These are phyloP conservation scores for Naegleria fowleri DNA, from an alignment of 208 protist genomes.

Conservation along the genomic window DNA sequence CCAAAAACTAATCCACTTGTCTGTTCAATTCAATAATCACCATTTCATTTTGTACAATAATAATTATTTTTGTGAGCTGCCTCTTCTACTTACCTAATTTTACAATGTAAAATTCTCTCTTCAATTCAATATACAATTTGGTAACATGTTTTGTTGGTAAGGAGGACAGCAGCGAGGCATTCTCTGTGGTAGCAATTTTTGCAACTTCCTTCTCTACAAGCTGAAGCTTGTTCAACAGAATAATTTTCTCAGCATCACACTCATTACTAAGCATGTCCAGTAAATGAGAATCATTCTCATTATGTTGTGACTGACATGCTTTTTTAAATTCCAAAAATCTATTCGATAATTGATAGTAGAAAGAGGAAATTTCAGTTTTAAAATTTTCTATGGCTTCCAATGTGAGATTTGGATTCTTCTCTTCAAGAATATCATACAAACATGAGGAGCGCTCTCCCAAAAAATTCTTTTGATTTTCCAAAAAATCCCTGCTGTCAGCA, in stretches of 20 bases:
- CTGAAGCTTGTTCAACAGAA: neutral
- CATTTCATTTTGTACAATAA: too few species aligned
- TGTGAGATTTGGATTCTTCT: neutral
- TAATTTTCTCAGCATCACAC: neutral
- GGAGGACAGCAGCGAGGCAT: too few species aligned
- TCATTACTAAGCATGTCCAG: neutral
- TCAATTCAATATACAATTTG: neutral
- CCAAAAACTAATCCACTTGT: neutral
- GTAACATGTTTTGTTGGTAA: neutral
- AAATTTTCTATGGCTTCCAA: neutral
- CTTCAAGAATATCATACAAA: neutral
- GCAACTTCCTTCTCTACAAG: neutral
- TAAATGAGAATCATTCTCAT: neutral
- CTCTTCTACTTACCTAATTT: neutral
- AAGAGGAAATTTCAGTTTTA: neutral
- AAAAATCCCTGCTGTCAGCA: neutral
- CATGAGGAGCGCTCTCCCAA: neutral
- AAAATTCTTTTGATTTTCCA: neutral
- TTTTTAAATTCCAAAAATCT: neutral
- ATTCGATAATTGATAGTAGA: neutral
- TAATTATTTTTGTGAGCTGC: too few species aligned
- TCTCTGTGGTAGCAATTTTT: neutral
- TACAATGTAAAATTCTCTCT: neutral
- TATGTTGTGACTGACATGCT: neutral
- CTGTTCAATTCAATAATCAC: too few species aligned